A percentile compares a stretch with the other conserved stretches of the same genome.
Conservation (phyloP, 2,329 filamentous ascomycete genomes). For the Zymoseptoria crescenta region DNA sequence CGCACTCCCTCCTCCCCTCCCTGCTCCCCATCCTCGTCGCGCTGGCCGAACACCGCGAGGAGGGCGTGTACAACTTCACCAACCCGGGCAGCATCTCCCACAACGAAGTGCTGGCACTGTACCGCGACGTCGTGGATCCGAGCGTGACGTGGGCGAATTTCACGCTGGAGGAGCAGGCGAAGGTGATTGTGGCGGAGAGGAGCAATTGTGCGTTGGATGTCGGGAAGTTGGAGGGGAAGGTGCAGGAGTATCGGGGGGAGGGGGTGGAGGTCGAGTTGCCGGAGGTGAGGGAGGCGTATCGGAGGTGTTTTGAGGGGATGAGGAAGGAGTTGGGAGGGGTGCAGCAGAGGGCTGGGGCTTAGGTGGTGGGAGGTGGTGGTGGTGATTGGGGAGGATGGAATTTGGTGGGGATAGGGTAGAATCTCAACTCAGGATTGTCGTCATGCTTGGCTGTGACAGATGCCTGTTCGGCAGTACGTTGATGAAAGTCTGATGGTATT, state of each 20-base stretch:
- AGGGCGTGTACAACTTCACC: constrained; percentile 62
- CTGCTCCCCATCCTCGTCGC: constrained; percentile 55
- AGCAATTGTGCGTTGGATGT: constrained; percentile 59
- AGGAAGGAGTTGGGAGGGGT: constrained; percentile 4
- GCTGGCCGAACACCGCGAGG: constrained; percentile 53
- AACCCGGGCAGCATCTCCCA: constrained; percentile 65
- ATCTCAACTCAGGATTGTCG: neutral
- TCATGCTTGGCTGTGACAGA: neutral
- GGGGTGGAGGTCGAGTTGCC: constrained; percentile 45
- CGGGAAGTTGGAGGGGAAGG: constrained; percentile 52
- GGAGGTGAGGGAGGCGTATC: constrained; percentile 56
- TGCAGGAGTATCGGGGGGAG: constrained; percentile 45
- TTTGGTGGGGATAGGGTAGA: neutral
- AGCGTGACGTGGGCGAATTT: constrained; percentile 59
- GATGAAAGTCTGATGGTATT: too few relatives aligned
- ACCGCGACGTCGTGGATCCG: constrained; percentile 56
- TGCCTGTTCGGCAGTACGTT: too few relatives aligned
- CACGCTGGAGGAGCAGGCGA: constrained; percentile 56
- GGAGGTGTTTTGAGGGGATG: constrained; percentile 57
- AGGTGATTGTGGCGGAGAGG: constrained; percentile 59
- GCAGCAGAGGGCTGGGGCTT: neutral
- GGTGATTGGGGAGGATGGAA: too few relatives aligned
- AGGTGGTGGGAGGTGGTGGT: too few relatives aligned
- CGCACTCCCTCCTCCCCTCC: constrained; percentile 58
- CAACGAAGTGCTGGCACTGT: constrained; percentile 58